phyloP scores from a whole-genome alignment of 306 rosid genomes.

The Sindora glabra region DNA sequence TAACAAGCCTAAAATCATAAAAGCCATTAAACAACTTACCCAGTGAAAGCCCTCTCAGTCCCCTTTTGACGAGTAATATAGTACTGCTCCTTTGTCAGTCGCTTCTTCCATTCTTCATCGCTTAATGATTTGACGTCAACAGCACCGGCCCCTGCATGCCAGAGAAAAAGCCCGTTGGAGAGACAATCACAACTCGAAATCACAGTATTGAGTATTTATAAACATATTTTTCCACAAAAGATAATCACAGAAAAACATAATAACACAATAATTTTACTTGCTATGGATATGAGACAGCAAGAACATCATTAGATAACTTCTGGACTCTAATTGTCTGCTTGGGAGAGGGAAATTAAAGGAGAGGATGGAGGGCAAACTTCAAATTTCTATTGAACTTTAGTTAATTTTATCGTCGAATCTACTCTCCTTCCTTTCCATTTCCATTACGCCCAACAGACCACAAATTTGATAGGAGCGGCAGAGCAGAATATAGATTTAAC shows the following conservation, averaged over 20 bases:
- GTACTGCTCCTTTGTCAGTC: slow-evolving; percentile 60
- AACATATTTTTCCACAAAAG: not conserved
- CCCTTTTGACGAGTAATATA: slow-evolving; percentile 80
- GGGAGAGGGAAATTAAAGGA: no score
- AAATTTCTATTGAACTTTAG: not conserved
- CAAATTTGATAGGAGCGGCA: not conserved
- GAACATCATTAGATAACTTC: no score
- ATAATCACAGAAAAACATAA: not conserved
- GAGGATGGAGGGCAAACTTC: no score
- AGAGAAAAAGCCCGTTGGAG: not conserved
- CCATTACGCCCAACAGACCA: not conserved
- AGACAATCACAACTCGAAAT: not conserved
- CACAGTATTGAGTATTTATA: not conserved
- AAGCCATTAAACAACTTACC: slow-evolving; percentile 38
- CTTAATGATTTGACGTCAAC: slow-evolving; percentile 55
- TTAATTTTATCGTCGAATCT: not conserved
- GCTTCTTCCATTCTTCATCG: slow-evolving; percentile 65
- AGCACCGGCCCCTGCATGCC: slow-evolving; percentile 37
- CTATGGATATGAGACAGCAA: no score
- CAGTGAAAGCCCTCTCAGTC: slow-evolving; percentile 92
- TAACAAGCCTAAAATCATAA: not conserved
- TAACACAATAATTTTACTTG: no score
- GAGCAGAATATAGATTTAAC: not conserved
- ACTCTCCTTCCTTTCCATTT: not conserved
- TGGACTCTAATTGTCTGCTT: no score